Percentiles rank a stretch among this genome's conserved stretches.
These are phyloP conservation scores for Anisodus tanguticus DNA, from an alignment of 257 asterid genomes.

Conservation along the genomic window DNA sequence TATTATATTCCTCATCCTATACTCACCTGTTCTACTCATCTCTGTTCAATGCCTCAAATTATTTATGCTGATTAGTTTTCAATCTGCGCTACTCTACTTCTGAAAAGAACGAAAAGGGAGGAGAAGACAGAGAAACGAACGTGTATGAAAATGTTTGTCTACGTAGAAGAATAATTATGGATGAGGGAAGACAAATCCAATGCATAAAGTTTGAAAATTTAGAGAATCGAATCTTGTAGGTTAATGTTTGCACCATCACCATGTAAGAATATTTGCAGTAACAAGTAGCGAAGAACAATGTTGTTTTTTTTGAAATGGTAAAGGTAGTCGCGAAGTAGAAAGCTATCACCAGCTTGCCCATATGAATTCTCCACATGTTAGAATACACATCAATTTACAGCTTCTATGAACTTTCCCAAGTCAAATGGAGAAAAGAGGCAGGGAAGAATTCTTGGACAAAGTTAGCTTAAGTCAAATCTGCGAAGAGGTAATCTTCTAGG, in stretches of 20 bases:
- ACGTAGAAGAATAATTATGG: too few relatives aligned
- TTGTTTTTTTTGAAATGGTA: too few relatives aligned
- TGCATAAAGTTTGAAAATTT: background rate
- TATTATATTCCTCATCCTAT: background rate
- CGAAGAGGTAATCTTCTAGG: background rate
- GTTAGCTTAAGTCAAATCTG: background rate
- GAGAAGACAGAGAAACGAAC: background rate
- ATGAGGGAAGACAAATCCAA: background rate
- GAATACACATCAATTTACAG: background rate
- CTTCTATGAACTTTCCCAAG: background rate
- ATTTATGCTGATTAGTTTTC: background rate
- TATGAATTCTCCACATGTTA: background rate
- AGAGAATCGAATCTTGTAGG: background rate
- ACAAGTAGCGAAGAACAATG: background rate
- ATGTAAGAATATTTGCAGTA: background rate
- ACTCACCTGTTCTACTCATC: background rate
- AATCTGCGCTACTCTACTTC: background rate
- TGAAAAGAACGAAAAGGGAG: background rate
- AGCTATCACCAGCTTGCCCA: background rate
- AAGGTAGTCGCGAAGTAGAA: background rate
- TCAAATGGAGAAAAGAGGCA: background rate
- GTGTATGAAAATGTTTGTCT: background rate
- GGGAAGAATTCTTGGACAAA: background rate
- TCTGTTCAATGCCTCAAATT: background rate
- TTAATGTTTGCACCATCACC: background rate